These are phyloP conservation scores for Vicia faba DNA, from an alignment of 306 rosid genomes.

Conservation along the genomic window DNA sequence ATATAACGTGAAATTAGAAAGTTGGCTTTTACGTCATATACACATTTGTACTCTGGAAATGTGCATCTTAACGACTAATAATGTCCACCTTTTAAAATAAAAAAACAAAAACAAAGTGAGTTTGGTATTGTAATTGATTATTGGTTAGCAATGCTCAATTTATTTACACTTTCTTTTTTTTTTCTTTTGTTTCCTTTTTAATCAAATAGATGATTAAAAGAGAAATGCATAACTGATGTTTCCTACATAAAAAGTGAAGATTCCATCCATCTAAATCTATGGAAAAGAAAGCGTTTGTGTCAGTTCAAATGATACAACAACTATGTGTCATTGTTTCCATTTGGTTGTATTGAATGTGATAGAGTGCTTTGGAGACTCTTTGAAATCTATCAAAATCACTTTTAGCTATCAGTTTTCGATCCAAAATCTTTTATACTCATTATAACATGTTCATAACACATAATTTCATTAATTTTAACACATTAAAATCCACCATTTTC, in stretches of 20 bases:
- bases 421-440: no score
- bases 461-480: no score
- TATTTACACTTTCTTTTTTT: neutral
- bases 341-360: no score
- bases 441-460: no score
- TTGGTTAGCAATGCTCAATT: neutral
- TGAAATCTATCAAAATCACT: no score
- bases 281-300: neutral
- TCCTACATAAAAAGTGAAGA: neutral
- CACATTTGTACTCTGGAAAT: neutral
- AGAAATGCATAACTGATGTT: slow-evolving; percentile 1
- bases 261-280: neutral
- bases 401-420: no score
- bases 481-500: no score
- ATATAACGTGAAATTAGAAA: neutral
- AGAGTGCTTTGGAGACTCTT: no score
- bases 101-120: neutral
- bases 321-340: neutral
- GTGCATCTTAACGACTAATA: neutral
- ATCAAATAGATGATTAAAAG: neutral
- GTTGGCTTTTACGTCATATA: neutral
- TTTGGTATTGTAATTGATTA: neutral
- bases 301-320: neutral
- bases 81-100: neutral
- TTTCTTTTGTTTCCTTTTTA: neutral